phyloP scores from a whole-genome alignment of 2,329 filamentous ascomycete genomes.

The Onygena corvina region DNA sequence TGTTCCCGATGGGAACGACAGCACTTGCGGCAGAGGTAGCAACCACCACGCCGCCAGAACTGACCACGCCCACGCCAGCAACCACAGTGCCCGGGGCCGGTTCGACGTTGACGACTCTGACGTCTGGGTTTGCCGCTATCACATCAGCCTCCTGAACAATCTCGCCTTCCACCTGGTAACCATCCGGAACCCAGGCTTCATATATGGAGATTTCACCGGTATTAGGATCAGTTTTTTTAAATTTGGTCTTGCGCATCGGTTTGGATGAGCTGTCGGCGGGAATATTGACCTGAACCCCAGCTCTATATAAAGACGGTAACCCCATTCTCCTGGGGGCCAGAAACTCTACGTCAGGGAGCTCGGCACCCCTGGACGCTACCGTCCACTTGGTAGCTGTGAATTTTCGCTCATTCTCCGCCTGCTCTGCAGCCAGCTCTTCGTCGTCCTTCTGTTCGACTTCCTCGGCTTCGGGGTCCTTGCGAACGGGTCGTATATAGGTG shows the following conservation, averaged over 20 bases:
- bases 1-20: slow-evolving; percentile 40
- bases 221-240: slow-evolving; percentile 62
- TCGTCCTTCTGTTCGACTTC: slow-evolving; percentile 27
- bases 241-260: slow-evolving; percentile 65
- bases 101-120: slow-evolving; percentile 25
- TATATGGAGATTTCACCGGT: slow-evolving; percentile 71
- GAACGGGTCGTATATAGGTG: slow-evolving; percentile 59
- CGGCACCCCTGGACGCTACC: slow-evolving; percentile 44
- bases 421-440: slow-evolving; percentile 22
- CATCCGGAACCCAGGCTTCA: slow-evolving; percentile 68
- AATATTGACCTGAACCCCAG: slow-evolving; percentile 14
- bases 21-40: slow-evolving; percentile 36
- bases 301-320: slow-evolving; percentile 42
- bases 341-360: slow-evolving; percentile 49
- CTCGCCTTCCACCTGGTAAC: slow-evolving; percentile 69
- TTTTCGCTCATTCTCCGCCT: slow-evolving; percentile 32
- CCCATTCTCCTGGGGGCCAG: slow-evolving; percentile 51
- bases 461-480: slow-evolving; percentile 25
- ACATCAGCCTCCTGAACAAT: slow-evolving; percentile 49
- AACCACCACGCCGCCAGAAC: slow-evolving; percentile 49
- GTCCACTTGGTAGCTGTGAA: slow-evolving; percentile 49
- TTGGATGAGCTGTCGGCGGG: slow-evolving; percentile 22
- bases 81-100: slow-evolving; percentile 48
- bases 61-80: slow-evolving; percentile 48
- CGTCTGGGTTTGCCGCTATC: slow-evolving; percentile 32